Evolutionary conservation across 1,284 basidiomycete species (phyloP), one percentile per base, ranked within the genome.

Genomic region (Rugosomyces carneus): DNA sequence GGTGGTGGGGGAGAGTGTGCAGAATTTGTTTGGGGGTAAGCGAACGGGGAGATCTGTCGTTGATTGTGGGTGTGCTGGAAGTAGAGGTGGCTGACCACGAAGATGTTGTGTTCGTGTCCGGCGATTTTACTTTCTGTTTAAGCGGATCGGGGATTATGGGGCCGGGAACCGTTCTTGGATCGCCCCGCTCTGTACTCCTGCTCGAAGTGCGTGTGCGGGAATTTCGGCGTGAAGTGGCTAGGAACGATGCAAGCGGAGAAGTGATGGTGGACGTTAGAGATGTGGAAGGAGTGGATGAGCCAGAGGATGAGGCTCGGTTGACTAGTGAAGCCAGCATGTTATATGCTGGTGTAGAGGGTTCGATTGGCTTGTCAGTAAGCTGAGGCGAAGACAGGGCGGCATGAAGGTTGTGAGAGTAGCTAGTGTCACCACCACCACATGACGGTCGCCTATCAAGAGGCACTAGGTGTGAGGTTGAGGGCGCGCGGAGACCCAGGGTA

Each of bases 401-500:
- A 55, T 53, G 53, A 48, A 57, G 50, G 53, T 45, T 47, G 54
- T 62, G 62, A 4, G 60, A 47, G 23, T 11, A 61, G 59, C n/a
- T 60, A 47, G 58, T 50, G 24, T 53, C 51, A 31, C n/a, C n/a
- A n/a, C n/a, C n/a, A n/a, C n/a, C n/a, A n/a, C n/a, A n/a, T n/a
- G 58, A 45, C 23, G 57, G 42, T 37, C 52, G 56, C 53, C 52
- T 53, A 36, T 58, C 55, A 10, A 53, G 16, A 8, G 20, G 8
- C 16, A 23, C 40, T 24, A 59, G 53, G 57, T 66, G 72, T 23
- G 64, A 54, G 37, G 71, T 64, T 46, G 65, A 49, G 3, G 70
- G 54, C 2, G 76, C 63, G 19, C 80, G 74, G 2, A 85, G 59
- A 13, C 87, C 86, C 37, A 86, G 68, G 0, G 85, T 89, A 5